phyloP scores from a whole-genome alignment of 2,329 filamentous ascomycete species.

The Aspergillus unguis region DNA sequence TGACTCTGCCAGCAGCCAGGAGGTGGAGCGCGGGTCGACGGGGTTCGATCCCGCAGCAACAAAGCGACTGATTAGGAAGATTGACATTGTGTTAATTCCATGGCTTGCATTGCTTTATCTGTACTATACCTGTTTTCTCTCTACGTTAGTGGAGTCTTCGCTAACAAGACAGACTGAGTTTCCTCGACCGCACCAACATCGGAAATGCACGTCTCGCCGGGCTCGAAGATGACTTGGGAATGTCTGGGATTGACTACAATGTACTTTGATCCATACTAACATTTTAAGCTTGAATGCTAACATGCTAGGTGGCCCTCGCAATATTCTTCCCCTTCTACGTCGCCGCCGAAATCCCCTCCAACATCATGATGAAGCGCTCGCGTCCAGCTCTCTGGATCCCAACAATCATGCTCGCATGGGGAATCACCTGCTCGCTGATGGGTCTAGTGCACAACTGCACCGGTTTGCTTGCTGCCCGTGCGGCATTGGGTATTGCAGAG shows the following conservation, averaged over 20 bases:
- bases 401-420: slow-evolving; percentile 45
- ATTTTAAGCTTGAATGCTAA: background rate
- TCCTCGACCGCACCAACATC: slow-evolving; percentile 34
- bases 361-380: slow-evolving; percentile 44
- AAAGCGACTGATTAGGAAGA: slow-evolving; percentile 10
- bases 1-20: slow-evolving; percentile 6
- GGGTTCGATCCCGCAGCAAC: slow-evolving; percentile 2
- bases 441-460: slow-evolving; percentile 52
- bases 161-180: slow-evolving; percentile 30
- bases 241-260: slow-evolving; percentile 34
- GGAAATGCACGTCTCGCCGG: slow-evolving; percentile 38
- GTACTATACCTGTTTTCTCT: background rate
- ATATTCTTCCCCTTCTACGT: slow-evolving; percentile 44
- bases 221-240: slow-evolving; percentile 24
- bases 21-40: slow-evolving; percentile 1
- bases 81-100: slow-evolving; percentile 12
- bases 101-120: slow-evolving; percentile 13
- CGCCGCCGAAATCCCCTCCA: slow-evolving; percentile 41
- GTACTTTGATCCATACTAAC: slow-evolving; percentile 8
- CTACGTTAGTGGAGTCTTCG: slow-evolving; percentile 6
- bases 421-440: slow-evolving; percentile 37
- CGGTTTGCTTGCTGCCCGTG: slow-evolving; percentile 50
- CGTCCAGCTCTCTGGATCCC: slow-evolving; percentile 54
- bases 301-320: slow-evolving; percentile 22
- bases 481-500: slow-evolving; percentile 50